These are phyloP conservation scores for Triadica sebifera DNA, from an alignment of 345 rosid genomes.

Conservation along the genomic window DNA sequence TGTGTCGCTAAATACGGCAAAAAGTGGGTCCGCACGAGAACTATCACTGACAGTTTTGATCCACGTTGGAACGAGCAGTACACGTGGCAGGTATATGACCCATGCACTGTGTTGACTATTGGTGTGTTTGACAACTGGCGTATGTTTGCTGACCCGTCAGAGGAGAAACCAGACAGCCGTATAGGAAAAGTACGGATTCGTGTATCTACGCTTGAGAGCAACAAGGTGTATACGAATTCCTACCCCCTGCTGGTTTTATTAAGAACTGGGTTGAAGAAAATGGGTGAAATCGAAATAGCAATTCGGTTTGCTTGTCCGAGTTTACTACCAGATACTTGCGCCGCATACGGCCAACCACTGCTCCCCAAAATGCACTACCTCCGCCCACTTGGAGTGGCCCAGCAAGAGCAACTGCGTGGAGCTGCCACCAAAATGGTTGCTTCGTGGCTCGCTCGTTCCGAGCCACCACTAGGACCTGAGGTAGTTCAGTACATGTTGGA, in stretches of 20 bases:
- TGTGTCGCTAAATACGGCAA: constrained; percentile 96
- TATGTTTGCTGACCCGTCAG: constrained; percentile 59
- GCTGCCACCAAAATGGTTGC: constrained; percentile 93
- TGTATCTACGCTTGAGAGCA: constrained; percentile 82
- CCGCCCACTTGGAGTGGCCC: constrained; percentile 90
- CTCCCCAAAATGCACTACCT: constrained; percentile 92
- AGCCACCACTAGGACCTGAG: constrained; percentile 82
- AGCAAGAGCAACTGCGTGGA: constrained; percentile 89
- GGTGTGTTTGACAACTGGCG: constrained; percentile 95
- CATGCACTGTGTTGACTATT: constrained; percentile 77
- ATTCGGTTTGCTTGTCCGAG: constrained; percentile 84
- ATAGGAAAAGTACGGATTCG: constrained; percentile 88
- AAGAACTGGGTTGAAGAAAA: constrained; percentile 74
- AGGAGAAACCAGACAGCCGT: constrained; percentile 54
- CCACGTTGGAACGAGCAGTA: constrained; percentile 99
- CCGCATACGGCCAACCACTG: constrained; percentile 77
- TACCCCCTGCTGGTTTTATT: constrained; percentile 70
- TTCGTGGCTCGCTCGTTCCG: constrained; percentile 74
- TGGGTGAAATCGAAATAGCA: constrained; percentile 95
- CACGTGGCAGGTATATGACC: constrained; percentile 99
- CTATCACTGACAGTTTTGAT: constrained; percentile 83
- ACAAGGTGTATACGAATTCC: constrained; percentile 79
- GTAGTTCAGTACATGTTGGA: constrained; percentile 92
- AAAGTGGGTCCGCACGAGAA: constrained; percentile 95
- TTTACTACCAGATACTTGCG: constrained; percentile 70